phyloP scores from a whole-genome alignment of 108 stramenopile species.

The Nannochloropsis gaditana region DNA sequence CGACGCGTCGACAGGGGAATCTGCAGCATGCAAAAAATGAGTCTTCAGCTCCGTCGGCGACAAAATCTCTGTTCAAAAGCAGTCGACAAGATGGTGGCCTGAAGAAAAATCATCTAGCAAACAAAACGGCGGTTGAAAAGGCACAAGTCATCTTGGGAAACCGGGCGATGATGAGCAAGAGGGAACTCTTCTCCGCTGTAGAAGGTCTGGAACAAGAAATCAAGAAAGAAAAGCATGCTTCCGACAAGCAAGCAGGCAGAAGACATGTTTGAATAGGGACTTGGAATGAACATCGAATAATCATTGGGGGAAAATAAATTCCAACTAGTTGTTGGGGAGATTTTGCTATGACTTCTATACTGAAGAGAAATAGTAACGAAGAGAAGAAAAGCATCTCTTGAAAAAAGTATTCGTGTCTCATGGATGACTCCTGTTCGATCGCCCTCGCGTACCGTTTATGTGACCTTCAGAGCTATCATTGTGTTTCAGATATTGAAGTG shows the following conservation, averaged over 20 bases:
- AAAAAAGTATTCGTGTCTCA: not conserved
- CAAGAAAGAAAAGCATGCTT: not conserved
- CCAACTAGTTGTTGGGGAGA: not conserved
- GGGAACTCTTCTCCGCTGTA: not conserved
- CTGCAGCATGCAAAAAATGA: not conserved
- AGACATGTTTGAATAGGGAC: not conserved
- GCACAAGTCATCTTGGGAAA: not conserved
- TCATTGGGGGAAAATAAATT: not conserved
- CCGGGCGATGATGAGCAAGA: slow-evolving; percentile 11
- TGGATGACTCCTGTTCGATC: not conserved
- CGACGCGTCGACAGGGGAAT: not conserved
- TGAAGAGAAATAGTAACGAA: not conserved
- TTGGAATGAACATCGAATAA: no score
- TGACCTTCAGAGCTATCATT: slow-evolving; percentile 20
- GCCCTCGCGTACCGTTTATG: not conserved
- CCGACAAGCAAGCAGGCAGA: not conserved
- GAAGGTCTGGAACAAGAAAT: not conserved
- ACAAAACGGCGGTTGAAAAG: not conserved
- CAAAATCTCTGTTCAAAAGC: not conserved
- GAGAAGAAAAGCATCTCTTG: not conserved
- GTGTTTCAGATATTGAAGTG: slow-evolving; percentile 20
- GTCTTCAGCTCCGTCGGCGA: not conserved
- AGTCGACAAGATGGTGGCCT: not conserved
- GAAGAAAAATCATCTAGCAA: not conserved
- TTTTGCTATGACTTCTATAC: no score